Evolutionary conservation across 345 rosid genomes (phyloP).

Genomic region (Linum usitatissimum): DNA sequence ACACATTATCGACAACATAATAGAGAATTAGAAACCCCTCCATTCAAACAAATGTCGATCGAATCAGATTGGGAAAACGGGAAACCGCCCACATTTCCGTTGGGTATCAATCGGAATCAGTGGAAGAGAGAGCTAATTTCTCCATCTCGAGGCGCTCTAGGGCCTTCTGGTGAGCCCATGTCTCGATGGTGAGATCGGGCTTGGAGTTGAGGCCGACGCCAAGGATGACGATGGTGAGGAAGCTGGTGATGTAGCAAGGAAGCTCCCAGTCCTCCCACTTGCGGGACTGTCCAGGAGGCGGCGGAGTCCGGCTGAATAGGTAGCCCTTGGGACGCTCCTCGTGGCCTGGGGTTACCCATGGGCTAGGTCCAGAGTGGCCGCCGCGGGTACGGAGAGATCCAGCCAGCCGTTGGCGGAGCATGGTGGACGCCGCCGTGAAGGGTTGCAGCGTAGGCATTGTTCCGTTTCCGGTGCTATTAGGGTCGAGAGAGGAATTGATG

Average conservation of each 20-base stretch:
- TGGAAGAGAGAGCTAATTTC: constrained; percentile 23
- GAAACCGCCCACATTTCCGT: not conserved
- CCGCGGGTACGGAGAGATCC: constrained; percentile 33
- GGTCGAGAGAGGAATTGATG: too few relatives aligned
- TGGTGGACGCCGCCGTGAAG: constrained; percentile 28
- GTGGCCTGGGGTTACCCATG: constrained; percentile 80
- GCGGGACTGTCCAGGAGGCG: constrained; percentile 69
- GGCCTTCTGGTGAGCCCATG: constrained; percentile 98
- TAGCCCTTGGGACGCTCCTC: constrained; percentile 90
- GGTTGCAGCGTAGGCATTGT: constrained; percentile 6
- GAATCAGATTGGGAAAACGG: not conserved
- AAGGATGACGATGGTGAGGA: constrained; percentile 83
- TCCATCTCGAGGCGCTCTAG: constrained; percentile 72
- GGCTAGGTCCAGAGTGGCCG: constrained; percentile 50
- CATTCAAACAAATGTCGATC: not conserved
- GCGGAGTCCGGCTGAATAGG: constrained; percentile 68
- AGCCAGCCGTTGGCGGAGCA: constrained; percentile 57
- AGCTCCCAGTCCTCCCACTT: constrained; percentile 99
- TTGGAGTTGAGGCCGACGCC: constrained; percentile 97
- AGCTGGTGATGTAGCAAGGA: constrained; percentile 95
- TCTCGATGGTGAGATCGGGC: constrained; percentile 97
- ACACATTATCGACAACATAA: not conserved
- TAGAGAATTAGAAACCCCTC: too few relatives aligned
- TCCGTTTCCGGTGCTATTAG: too few relatives aligned
- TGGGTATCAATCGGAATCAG: constrained; percentile 16